Base-by-base conservation (phyloP, 2,329 filamentous ascomycete species). In the Ilyonectria sp. region DNA sequence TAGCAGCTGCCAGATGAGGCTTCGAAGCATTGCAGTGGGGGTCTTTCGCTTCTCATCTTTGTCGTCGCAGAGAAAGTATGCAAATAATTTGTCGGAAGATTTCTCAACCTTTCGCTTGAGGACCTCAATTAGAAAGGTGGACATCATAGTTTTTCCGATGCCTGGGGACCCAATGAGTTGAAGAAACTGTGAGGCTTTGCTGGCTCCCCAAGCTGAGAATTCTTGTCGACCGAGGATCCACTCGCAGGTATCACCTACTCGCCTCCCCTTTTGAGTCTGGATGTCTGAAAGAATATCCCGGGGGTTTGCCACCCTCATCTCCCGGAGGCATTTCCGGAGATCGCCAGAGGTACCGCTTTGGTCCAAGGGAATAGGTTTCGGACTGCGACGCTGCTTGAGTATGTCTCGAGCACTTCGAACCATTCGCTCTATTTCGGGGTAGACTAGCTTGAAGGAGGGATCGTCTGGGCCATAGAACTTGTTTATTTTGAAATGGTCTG, bases 111-210 rank as follows among this genome's bases (percentile, higher is more conserved):
- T 9, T 21, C 17, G 15, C 8, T 50, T 29, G 4, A 67, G 31
- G 15, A 46, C 26, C 13, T 67, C 35, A 4, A 60, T 58, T 7
- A 67, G 15, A 29, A 40, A 63, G 15, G 62, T 59, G 1, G 64
- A 43, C 6, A 67, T 50, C 37, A 63, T 58, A 0, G 64, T 67
- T 40, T 67, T 67, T 3, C 64, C 64, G 19, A 53, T 63, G 13
- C 64, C 64, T 3, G 64, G 64, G 21, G 49, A 29, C 1, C 49
- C 29, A 19, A 52, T n/a, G 9, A 52, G 49, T 13, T 29, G 29
- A 35, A 52, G 49, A 52, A 52, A 21, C 29, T 52, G 49, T 10
- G 49, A 21, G n/a, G 15, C 19, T 9, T 33, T 13, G 8, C 11
- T 21, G 7, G 29, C 29, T 4, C 29, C 49, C 49, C 49, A 52